Evolutionary conservation across 352 stramenopile species (phyloP).

Genomic region (Halophytophthora polymorphica): DNA sequence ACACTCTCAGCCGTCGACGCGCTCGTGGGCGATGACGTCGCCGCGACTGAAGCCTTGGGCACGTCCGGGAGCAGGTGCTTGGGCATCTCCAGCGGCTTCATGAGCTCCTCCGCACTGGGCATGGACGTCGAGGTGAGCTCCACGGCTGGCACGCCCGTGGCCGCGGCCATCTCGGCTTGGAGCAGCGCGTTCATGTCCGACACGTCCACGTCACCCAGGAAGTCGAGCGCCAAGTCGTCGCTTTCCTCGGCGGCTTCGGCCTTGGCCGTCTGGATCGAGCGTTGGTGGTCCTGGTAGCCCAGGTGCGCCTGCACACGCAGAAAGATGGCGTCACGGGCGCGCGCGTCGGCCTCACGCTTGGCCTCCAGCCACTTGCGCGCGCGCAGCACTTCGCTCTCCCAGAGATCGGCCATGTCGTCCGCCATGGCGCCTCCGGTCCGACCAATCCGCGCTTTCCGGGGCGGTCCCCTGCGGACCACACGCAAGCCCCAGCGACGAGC

Average conservation of each 20-base stretch:
- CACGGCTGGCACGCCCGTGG: neutral
- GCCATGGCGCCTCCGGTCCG: conserved; percentile 25
- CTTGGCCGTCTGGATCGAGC: conserved; percentile 22
- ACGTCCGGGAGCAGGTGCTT: conserved; percentile 18
- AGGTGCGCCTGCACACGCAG: conserved; percentile 37
- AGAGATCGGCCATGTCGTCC: conserved; percentile 23
- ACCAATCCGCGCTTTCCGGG: no score
- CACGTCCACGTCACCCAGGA: conserved; percentile 46
- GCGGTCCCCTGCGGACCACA: no score
- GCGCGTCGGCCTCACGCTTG: conserved; percentile 13
- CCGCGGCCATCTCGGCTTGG: conserved; percentile 26
- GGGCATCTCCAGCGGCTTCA: conserved; percentile 36
- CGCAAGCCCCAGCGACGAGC: no score
- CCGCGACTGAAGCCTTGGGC: conserved; percentile 6
- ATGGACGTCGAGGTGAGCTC: conserved; percentile 4
- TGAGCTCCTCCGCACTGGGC: conserved; percentile 8
- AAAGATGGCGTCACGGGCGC: conserved; percentile 18
- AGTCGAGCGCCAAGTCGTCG: conserved; percentile 41
- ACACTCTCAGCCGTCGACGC: no score
- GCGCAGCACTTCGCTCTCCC: conserved; percentile 44
- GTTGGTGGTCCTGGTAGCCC: conserved; percentile 36
- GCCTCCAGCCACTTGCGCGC: conserved; percentile 30
- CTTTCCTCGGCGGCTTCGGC: conserved; percentile 25
- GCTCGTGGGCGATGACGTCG: conserved; percentile 5
- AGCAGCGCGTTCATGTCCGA: conserved; percentile 55